Evolutionary conservation across 768 basidiomycete species (phyloP).

Genomic region (Amanita subjunquillea): DNA sequence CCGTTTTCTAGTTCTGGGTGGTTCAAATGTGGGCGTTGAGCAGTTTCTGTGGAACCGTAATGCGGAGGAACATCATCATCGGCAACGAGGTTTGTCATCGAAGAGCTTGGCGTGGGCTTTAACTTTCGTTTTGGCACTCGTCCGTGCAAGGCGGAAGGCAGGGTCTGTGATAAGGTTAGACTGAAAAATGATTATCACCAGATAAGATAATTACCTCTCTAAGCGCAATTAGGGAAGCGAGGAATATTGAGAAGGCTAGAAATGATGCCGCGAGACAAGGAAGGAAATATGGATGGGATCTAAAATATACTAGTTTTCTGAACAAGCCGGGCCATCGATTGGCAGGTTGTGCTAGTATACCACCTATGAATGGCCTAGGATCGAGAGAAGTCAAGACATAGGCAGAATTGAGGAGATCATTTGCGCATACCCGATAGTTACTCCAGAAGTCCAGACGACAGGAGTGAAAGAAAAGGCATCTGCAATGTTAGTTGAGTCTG

Average conservation of each 20-base stretch:
- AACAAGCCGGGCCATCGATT: slow-evolving; percentile 17
- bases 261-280: slow-evolving; percentile 20
- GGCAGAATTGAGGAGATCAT: not conserved
- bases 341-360: slow-evolving; percentile 20
- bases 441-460: slow-evolving; percentile 23
- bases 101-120: not conserved
- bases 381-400: not conserved
- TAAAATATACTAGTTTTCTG: slow-evolving; percentile 15
- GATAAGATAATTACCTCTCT: slow-evolving; percentile 15
- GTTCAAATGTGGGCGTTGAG: too few species aligned
- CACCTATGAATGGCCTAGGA: slow-evolving; percentile 21
- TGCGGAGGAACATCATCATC: not conserved
- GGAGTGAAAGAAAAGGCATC: slow-evolving; percentile 26
- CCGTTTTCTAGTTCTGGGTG: not conserved
- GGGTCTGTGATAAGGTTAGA: not conserved
- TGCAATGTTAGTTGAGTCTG: slow-evolving; percentile 27
- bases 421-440: slow-evolving; percentile 19
- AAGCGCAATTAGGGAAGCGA: slow-evolving; percentile 13
- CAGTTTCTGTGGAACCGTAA: not conserved
- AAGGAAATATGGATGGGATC: slow-evolving; percentile 24
- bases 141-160: not conserved
- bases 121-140: not conserved
- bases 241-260: slow-evolving; percentile 13
- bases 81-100: not conserved
- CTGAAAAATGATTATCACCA: not conserved